phyloP scores from a whole-genome alignment of 352 stramenopile species.

The Phytophthora pinifolia region DNA sequence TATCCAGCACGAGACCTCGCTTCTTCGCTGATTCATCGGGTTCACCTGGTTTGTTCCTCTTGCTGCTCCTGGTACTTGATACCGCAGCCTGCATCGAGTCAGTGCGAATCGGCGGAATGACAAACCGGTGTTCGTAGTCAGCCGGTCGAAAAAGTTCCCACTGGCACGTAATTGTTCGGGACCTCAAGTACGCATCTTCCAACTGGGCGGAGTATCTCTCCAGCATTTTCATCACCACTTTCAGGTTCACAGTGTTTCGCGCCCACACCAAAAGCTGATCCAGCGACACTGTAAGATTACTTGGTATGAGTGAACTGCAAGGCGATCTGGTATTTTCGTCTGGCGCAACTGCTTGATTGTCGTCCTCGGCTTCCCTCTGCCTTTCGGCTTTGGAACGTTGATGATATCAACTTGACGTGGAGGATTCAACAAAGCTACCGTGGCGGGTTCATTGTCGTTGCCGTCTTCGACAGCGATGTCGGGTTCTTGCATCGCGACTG shows the following conservation, averaged over 20 bases:
- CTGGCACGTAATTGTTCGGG: background rate
- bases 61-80: background rate
- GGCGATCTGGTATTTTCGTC: background rate
- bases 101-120: conserved; percentile 2
- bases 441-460: too few relatives aligned
- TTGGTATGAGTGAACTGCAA: conserved; percentile 11
- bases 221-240: conserved; percentile 6
- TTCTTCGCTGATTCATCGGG: background rate
- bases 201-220: conserved; percentile 3
- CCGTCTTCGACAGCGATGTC: too few relatives aligned
- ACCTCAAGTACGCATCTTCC: conserved; percentile 7
- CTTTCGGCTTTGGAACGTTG: conserved; percentile 1
- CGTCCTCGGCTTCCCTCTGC: background rate
- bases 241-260: conserved; percentile 3
- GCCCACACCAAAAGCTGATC: conserved; percentile 4
- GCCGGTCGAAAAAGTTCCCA: background rate
- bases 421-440: background rate
- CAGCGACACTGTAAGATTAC: background rate
- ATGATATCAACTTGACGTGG: background rate
- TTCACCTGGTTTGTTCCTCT: background rate
- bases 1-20: conserved; percentile 3
- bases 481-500: background rate
- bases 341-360: conserved; percentile 2
- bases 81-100: conserved; percentile 5
- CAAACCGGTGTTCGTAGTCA: conserved; percentile 8